Evolutionary conservation across 2,329 filamentous ascomycete genomes (phyloP), one percentile per base, ranked within the genome.

Genomic region (Alternaria postmessia): DNA sequence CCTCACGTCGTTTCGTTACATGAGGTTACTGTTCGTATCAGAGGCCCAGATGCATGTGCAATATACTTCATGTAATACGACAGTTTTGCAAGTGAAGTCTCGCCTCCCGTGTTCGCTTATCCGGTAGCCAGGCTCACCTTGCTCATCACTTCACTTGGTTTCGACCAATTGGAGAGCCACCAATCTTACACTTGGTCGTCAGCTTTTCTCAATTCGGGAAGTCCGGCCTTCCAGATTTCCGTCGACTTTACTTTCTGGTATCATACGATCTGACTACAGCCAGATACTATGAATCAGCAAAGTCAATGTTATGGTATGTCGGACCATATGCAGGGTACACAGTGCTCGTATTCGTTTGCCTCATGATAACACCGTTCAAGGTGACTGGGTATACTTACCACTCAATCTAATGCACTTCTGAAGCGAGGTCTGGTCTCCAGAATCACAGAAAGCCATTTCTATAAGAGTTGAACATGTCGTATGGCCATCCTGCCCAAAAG

Each of bases 1-100:
- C 4, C 11, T 16, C 12, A 62, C 28, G 12, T 44, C 20, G 47
- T 41, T 44, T 48, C 24, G 46, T 32, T 41, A 51, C n/a, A 26
- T 53, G 55, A 57, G 63, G 38, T 32, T 46, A 56, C 52, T 53
- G 48, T 59, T 53, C 57, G 59, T 36, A 46, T 49, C 51, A 9
- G 34, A 46, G 11, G 36, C 11, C 24, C 41, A 53, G 8, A 55
- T 72, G 64, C 62, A 64, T 14, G 55, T 59, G 65, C 57, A 75
- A 75, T 75, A 65, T 72, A 66, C 36, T 44, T 16, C 42, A 58
- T 54, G 60, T 66, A 66, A 66, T 62, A 53, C 42, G 57, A 60
- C 60, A 67, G 60, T 56, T 46, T 49, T 62, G 20, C 46, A 44
- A 44, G 43, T 22, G 39, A 58, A 51, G 39, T 16, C 52, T 57